phyloP scores from a whole-genome alignment of 352 stramenopile genomes.

The Nothophytophthora sp. region DNA sequence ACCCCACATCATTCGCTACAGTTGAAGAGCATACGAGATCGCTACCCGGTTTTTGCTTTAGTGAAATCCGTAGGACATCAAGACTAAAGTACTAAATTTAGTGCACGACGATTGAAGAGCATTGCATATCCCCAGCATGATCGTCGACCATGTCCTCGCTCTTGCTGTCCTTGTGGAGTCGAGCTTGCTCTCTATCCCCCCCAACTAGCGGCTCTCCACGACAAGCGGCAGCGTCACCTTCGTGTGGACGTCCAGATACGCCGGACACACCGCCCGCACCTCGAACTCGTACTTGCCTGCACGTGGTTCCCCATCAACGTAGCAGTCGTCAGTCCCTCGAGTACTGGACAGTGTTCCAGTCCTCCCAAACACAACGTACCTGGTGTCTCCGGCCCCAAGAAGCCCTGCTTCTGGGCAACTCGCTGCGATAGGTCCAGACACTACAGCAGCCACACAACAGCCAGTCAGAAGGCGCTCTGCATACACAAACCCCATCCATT shows the following conservation, averaged over 20 bases:
- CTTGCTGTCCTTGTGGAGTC: conserved; percentile 8
- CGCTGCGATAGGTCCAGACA: conserved; percentile 53
- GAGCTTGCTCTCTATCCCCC: background rate
- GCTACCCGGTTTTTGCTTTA: too few relatives aligned
- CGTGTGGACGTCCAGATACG: conserved; percentile 65
- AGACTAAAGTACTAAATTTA: too few relatives aligned
- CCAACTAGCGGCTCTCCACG: conserved; percentile 35
- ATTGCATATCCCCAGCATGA: too few relatives aligned
- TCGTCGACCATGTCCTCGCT: too few relatives aligned
- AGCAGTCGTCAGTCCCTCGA: background rate
- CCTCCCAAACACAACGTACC: conserved; percentile 36
- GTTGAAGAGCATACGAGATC: too few relatives aligned
- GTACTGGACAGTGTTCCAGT: too few relatives aligned
- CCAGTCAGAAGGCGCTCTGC: background rate
- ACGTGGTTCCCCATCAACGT: background rate
- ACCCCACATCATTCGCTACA: conserved; percentile 25
- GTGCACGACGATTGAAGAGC: too few relatives aligned
- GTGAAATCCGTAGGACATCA: too few relatives aligned
- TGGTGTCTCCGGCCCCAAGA: conserved; percentile 58
- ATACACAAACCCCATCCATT: background rate
- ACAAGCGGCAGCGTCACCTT: conserved; percentile 34
- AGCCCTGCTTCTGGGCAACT: conserved; percentile 54
- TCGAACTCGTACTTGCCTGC: conserved; percentile 77
- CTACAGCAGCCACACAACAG: conserved; percentile 15
- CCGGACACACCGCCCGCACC: conserved; percentile 61